Base-by-base conservation (phyloP, 1,284 basidiomycete species). In the Rhizoctonia solani region DNA sequence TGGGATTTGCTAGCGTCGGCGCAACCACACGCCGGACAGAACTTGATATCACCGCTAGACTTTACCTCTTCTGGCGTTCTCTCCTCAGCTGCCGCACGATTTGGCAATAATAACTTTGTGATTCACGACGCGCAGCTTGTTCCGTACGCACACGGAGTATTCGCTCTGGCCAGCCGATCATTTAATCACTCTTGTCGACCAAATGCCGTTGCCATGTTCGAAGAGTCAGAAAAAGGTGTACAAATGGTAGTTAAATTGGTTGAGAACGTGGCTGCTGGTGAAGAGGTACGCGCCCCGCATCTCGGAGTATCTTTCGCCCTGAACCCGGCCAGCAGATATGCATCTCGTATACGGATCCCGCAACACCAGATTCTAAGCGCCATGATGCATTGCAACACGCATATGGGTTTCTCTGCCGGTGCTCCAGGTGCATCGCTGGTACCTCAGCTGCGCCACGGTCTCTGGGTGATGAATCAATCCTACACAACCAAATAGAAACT, bases 121-220 rank as follows among this genome's bases (percentile, higher is more conserved):
- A 76, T 91, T 29, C 87, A 90, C 37, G 29, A 54, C 72, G 87
- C 85, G 1, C 87, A 89, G 76, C 77, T 90, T 34, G 81, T 77
- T 14, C 81, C 85, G 1, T 80, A 86, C 71, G 89, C 82, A 0
- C 86, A 90, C 76, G 89, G 88, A 0, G 79, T 89, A 30, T 90
- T 88, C 68, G 87, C 89, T 6, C 74, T 84, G 21, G 85, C 89
- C 1, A 90, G 89, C 72, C 81, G 88, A 11, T 74, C 85, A 9
- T 89, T 90, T 77, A 92, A 92, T 73, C 89, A 92, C 73, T 89
- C 88, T 3, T 91, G 89, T 74, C 72, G 81, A 13, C 89, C 89
- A 2, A 90, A 89, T 70, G 86, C 87, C 21, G 82, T 82, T n/a
- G 79, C 83, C 23, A 85, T 83, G 73, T 90, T 87, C 72, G 73